Base-by-base conservation (phyloP, 108 stramenopile genomes). In the Cyclotella choctawhatcheeana region DNA sequence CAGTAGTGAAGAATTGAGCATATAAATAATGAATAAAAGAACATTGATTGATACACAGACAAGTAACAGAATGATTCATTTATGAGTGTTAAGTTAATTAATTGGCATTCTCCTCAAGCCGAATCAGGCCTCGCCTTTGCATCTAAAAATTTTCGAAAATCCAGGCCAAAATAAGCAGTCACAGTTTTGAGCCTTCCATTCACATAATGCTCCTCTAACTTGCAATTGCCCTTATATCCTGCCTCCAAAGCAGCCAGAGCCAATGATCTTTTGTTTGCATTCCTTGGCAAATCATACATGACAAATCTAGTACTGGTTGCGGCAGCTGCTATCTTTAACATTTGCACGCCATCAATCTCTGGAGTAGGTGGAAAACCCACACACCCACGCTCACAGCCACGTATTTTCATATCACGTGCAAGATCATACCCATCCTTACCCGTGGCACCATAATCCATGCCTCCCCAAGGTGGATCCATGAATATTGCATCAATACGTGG, bases 401-500 rank as follows among this genome's bases (percentile, higher is more conserved):
- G 81, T 10, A 94, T 92, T 72, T 87, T 92, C 93, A 95, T 95
- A 51, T 92, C 82, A 44, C 85, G 83, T 47, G 85, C 84, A 27
- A 95, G 73, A 70, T 92, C 87, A 60, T 95, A 95, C 22, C 91
- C 91, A 67, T 92, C 83, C 69, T 90, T 95, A 0, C 94, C 94
- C 53, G 85, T 73, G 40, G 86, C 70, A 53, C 86, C 73, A 55
- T 95, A 95, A 56, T 92, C 89, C 17, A 93, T 77, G 0, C 92
- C 92, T 18, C 89, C 89, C 92, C 92, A 93, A 17, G 94, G 94
- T 13, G 94, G 94, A 77, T 92, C 91, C 84, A 95, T 90, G 63
- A 93, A 95, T 5, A 91, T 85, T 3, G 84, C 82, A 71, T 95
- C 89, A 44, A 95, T 88, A 26, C 54, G 77, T 8, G 71, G 53